A percentile compares a stretch with the other conserved stretches of the same genome.
phyloP scores from a whole-genome alignment of 768 basidiomycete species.

The Daedaleopsis nitida region DNA sequence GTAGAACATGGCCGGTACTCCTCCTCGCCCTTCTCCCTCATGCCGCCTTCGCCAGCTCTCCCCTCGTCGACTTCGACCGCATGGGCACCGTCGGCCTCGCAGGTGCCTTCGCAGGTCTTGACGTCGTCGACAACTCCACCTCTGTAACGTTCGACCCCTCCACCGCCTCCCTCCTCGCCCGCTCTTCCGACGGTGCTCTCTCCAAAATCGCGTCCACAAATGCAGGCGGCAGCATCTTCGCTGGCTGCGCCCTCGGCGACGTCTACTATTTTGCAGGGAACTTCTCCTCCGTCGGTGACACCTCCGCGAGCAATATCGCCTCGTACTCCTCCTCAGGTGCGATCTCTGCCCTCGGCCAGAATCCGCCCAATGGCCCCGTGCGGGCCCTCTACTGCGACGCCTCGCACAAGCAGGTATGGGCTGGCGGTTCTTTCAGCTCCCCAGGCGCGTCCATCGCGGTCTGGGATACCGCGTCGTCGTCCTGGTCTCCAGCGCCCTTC shows the following conservation, averaged over 20 bases:
- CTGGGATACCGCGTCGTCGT: slow-evolving; percentile 60
- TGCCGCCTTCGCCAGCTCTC: slow-evolving; percentile 32
- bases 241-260: slow-evolving; percentile 71
- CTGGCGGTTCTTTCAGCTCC: slow-evolving; percentile 73
- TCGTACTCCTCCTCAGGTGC: slow-evolving; percentile 64
- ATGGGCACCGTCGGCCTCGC: slow-evolving; percentile 92
- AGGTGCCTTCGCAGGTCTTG: slow-evolving; percentile 87
- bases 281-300: slow-evolving; percentile 71
- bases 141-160: slow-evolving; percentile 65
- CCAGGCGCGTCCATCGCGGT: slow-evolving; percentile 70
- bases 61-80: slow-evolving; percentile 32
- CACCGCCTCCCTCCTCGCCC: slow-evolving; percentile 70
- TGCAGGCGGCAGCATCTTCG: slow-evolving; percentile 71
- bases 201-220: slow-evolving; percentile 76
- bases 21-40: slow-evolving; percentile 32
- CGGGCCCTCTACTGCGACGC: slow-evolving; percentile 77
- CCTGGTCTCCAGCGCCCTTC: slow-evolving; percentile 84
- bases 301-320: slow-evolving; percentile 69
- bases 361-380: slow-evolving; percentile 77
- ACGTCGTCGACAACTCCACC: slow-evolving; percentile 64
- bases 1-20: slow-evolving; percentile 23
- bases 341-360: slow-evolving; percentile 64
- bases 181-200: slow-evolving; percentile 65
- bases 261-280: slow-evolving; percentile 81
- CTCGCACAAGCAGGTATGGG: slow-evolving; percentile 69